Percentiles rank a stretch among this genome's conserved stretches.
Evolutionary conservation across 306 rosid genomes (phyloP).

Genomic region (Phaseolus lunatus): DNA sequence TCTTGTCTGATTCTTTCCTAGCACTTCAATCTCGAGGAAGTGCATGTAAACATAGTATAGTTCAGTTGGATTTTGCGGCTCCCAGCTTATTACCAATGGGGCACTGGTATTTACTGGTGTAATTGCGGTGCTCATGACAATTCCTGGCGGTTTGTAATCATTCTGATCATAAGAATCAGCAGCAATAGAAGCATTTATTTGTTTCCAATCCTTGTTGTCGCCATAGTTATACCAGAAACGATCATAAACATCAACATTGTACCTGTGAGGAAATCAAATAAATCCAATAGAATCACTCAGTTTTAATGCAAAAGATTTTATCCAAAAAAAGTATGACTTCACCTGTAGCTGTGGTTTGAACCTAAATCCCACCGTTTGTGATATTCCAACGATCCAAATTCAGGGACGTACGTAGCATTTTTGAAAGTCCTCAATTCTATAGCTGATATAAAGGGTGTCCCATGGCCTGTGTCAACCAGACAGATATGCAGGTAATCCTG

Average conservation of each 20-base stretch:
- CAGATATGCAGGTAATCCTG: conserved; percentile 46
- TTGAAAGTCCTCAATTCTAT: conserved; percentile 52
- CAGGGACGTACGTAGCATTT: conserved; percentile 31
- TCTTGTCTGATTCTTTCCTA: conserved; percentile 43
- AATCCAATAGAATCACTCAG: not conserved
- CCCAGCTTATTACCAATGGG: conserved; percentile 8
- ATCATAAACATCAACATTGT: conserved; percentile 43
- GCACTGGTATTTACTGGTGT: conserved; percentile 30
- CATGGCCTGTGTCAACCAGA: conserved; percentile 50
- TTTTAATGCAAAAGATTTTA: not conserved
- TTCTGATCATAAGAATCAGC: not conserved
- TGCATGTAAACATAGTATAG: conserved; percentile 48
- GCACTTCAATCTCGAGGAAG: conserved; percentile 44
- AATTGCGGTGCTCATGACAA: conserved; percentile 44
- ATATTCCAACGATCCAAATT: conserved; percentile 30
- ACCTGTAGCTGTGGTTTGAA: conserved; percentile 31
- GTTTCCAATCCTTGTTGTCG: not conserved
- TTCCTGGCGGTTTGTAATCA: conserved; percentile 11
- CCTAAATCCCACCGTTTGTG: conserved; percentile 28
- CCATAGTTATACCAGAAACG: conserved; percentile 19
- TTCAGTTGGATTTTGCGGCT: not conserved
- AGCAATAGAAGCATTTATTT: not conserved
- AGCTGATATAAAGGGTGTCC: conserved; percentile 59
- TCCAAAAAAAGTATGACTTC: not conserved
- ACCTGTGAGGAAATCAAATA: conserved; percentile 36